A percentile compares a stretch with the other conserved stretches of the same genome.
Evolutionary conservation across 202 grass and related monocot species (phyloP).

Genomic region (Digitaria exilis): DNA sequence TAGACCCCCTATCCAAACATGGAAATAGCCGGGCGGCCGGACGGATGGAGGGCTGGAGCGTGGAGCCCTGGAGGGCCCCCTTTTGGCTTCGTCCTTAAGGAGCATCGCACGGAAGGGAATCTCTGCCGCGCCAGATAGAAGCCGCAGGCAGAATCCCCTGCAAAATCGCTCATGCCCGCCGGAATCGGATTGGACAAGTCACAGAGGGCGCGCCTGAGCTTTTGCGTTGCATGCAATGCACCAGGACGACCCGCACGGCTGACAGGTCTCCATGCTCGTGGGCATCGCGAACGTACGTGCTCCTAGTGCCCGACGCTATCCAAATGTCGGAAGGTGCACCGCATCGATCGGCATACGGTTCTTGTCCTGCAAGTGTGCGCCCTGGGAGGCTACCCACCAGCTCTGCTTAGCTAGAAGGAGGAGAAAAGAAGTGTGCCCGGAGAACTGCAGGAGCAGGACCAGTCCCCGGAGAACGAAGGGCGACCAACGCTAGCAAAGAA

Average conservation of each 20-base stretch:
- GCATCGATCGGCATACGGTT: neutral
- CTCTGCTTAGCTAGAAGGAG: neutral
- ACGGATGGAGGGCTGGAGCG: neutral
- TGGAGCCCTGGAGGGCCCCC: too few species aligned
- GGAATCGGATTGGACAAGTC: constrained; percentile 28
- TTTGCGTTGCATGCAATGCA: neutral
- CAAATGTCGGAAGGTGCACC: neutral
- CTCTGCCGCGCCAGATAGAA: constrained; percentile 14
- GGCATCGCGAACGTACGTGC: neutral
- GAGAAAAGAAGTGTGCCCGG: neutral
- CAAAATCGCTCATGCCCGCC: neutral
- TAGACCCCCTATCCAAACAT: too few species aligned
- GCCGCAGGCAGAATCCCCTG: neutral
- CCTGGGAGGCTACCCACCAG: too few species aligned
- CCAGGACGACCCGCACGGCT: too few species aligned
- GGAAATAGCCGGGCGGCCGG: neutral
- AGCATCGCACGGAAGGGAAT: constrained; percentile 25
- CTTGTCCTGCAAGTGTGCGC: neutral
- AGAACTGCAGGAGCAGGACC: too few species aligned
- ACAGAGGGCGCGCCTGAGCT: neutral
- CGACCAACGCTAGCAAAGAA: neutral
- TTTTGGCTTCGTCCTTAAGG: neutral
- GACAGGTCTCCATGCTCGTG: neutral
- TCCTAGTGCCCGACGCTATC: neutral
- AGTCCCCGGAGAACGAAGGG: constrained; percentile 15